Evolutionary conservation across 2,329 filamentous ascomycete species (phyloP).

Genomic region (Rhynchosporium agropyri): DNA sequence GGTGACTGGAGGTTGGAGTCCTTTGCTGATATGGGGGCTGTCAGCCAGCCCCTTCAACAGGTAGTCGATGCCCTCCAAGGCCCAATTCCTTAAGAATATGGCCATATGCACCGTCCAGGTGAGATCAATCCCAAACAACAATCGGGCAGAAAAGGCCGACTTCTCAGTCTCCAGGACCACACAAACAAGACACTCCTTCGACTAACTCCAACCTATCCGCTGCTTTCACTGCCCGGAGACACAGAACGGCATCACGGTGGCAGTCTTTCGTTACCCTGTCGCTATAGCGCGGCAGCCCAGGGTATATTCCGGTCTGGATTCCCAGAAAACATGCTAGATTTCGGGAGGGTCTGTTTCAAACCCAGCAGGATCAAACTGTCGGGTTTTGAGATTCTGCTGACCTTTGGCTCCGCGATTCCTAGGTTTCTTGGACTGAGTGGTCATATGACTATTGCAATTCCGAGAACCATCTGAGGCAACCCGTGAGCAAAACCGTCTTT

Average conservation of each 20-base stretch:
- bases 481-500: background rate
- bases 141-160: too few relatives aligned
- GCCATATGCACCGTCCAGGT: too few relatives aligned
- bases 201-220: background rate
- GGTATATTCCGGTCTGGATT: background rate
- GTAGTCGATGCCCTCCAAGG: too few relatives aligned
- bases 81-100: too few relatives aligned
- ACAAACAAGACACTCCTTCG: background rate
- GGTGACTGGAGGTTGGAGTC: too few relatives aligned
- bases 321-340: conserved; percentile 3
- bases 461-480: conserved; percentile 4
- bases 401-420: conserved; percentile 8
- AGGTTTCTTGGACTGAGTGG: conserved; percentile 7
- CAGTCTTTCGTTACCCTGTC: too few relatives aligned
- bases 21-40: too few relatives aligned
- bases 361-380: background rate
- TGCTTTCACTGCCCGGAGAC: background rate
- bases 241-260: background rate
- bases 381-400: conserved; percentile 1
- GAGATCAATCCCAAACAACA: too few relatives aligned
- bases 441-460: background rate
- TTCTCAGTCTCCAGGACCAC: too few relatives aligned
- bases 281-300: background rate
- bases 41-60: too few relatives aligned
- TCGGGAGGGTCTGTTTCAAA: background rate